These are phyloP conservation scores for Chrysopogon serrulatus DNA, from an alignment of 176 grass and related monocot genomes.

Conservation along the genomic window DNA sequence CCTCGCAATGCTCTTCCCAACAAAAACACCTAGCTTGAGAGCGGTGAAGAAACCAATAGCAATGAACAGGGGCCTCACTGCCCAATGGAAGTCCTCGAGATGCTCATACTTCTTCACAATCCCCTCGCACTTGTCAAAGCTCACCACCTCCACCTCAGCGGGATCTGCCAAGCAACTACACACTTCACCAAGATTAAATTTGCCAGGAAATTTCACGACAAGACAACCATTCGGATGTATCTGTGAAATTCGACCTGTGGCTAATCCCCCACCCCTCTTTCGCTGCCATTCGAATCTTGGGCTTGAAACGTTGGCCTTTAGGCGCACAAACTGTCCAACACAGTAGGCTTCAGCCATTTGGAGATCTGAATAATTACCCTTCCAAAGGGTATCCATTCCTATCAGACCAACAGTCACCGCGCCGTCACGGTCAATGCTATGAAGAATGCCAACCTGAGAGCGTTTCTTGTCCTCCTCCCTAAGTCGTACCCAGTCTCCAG, in stretches of 20 bases:
- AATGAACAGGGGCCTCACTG: constrained; percentile 72
- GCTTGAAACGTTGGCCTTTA: constrained; percentile 40
- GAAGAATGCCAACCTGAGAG: constrained; percentile 84
- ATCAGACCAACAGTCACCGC: constrained; percentile 66
- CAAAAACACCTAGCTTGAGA: constrained; percentile 61
- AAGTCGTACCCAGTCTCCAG: constrained; percentile 80
- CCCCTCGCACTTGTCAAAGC: constrained; percentile 79
- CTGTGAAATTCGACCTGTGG: constrained; percentile 60
- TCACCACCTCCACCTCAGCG: constrained; percentile 74
- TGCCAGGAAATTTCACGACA: constrained; percentile 73
- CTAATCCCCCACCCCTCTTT: constrained; percentile 53
- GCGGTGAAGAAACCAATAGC: constrained; percentile 71
- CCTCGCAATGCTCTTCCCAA: constrained; percentile 47
- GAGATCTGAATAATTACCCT: constrained; percentile 66
- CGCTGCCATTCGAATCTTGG: constrained; percentile 85
- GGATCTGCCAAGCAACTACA: constrained; percentile 70
- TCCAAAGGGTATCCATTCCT: constrained; percentile 74
- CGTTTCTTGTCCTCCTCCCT: constrained; percentile 64
- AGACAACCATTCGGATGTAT: constrained; percentile 83
- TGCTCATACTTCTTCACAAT: constrained; percentile 91
- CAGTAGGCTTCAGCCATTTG: constrained; percentile 89
- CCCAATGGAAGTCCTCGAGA: constrained; percentile 95
- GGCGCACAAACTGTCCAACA: constrained; percentile 80
- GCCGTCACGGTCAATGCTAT: constrained; percentile 66
- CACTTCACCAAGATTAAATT: constrained; percentile 63